phyloP scores from a whole-genome alignment of 139 green algal genomes.

The Microglena sp. region DNA sequence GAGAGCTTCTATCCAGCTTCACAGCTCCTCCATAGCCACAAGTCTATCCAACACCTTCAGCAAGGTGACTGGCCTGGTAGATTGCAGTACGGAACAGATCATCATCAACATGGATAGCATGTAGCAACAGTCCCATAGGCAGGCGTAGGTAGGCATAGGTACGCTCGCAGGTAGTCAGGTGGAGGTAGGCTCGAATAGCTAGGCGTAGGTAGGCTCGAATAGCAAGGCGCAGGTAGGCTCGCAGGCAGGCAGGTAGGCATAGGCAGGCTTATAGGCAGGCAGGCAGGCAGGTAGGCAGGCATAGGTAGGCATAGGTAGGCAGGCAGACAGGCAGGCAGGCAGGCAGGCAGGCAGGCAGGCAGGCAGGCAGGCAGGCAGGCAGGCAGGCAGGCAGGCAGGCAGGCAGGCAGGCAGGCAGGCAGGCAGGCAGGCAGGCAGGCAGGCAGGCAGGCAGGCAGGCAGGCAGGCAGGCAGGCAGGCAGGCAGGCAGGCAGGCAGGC shows the following conservation, averaged over 20 bases:
- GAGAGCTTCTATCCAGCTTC: no score
- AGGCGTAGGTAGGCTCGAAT: neutral
- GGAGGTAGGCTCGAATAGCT: neutral
- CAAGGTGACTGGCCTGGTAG: no score
- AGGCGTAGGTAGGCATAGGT: neutral
- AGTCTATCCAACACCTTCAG: no score
- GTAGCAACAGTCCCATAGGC: neutral
- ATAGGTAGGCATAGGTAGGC: neutral
- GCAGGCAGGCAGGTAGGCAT: neutral
- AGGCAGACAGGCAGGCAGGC: neutral
- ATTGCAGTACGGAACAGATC: no score
- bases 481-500: neutral
- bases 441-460: neutral
- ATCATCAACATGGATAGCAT: no score
- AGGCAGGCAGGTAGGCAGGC: neutral
- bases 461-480: neutral
- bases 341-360: neutral
- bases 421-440: conserved; percentile 1
- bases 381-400: conserved; percentile 14
- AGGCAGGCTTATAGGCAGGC: neutral
- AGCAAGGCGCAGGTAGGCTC: neutral
- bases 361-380: conserved; percentile 9
- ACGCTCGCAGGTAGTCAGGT: neutral
- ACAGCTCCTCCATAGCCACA: no score
- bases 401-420: conserved; percentile 15